Base-by-base conservation (phyloP, 2,329 filamentous ascomycete species). In the Colletotrichum nymphaeae region DNA sequence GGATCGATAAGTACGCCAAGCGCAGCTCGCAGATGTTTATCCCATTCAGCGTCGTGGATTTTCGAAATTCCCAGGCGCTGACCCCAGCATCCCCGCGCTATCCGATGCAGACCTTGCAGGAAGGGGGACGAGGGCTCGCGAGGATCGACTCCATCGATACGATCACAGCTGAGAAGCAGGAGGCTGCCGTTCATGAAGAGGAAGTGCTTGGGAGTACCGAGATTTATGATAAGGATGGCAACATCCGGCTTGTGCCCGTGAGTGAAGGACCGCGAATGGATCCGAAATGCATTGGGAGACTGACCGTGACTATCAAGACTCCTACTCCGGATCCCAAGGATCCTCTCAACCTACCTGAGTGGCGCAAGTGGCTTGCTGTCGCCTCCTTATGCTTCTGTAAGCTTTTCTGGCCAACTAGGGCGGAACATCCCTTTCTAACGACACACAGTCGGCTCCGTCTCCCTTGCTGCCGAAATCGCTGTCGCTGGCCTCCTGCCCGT, bases 1-100 rank as follows among this genome's bases (percentile, higher is more conserved):
- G 24, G 28, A 63, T 63, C 60, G 60, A 63, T 42, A 63, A 63
- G 60, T 63, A 63, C 60, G 60, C 60, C 60, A 63, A 63, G 60
- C 60, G 60, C 26, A 63, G 60, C 42, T 63, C 60, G 24, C 60
- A 63, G 46, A 63, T 63, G 60, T 63, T 63, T 26, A 63, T 63
- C 14, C 60, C 60, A 8, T 63, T 32, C 46, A 63, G 60, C 37
- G 28, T 63, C 16, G 60, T 63, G 37, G 60, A 63, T 26, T 63
- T 63, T 63, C 42, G 42, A 19, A 19, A 49, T 22, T 49, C 42
- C 8, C 19, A 49, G 19, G 42, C 42, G 42, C 16, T 49, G 3
- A n/a, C 19, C 19, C 42, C 42, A 3, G 42, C 42, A 49, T n/a
- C 42, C 9, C 19, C 19, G 16, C 42, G 19, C 19, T 49, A 49